These are phyloP conservation scores for Solanum bulbocastanum DNA, from an alignment of 257 asterid species.

Conservation along the genomic window DNA sequence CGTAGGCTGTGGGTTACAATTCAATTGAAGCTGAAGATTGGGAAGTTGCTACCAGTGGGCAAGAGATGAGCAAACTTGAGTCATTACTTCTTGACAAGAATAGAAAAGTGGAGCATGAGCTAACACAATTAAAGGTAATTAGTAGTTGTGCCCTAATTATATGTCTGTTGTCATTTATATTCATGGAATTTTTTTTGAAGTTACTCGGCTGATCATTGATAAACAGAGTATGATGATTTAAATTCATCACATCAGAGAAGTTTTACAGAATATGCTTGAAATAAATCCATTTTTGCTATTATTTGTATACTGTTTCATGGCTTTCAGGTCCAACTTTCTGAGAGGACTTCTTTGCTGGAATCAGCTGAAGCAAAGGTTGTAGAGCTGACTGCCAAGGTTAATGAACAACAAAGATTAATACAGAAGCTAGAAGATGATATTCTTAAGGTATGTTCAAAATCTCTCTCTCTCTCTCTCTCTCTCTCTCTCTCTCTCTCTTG, in stretches of 20 bases:
- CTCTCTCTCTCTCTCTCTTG: background rate
- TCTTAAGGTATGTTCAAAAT: slow-evolving; percentile 43
- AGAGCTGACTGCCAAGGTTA: slow-evolving; percentile 57
- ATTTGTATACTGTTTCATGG: background rate
- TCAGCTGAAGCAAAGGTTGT: slow-evolving; percentile 60
- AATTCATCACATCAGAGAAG: background rate
- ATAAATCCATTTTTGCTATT: background rate
- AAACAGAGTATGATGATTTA: background rate
- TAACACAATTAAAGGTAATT: slow-evolving; percentile 80
- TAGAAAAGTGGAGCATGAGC: slow-evolving; percentile 97
- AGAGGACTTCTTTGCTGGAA: slow-evolving; percentile 71
- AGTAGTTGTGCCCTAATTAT: background rate
- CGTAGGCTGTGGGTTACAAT: slow-evolving; percentile 98
- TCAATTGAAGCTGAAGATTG: slow-evolving; percentile 99
- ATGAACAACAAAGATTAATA: slow-evolving; percentile 79
- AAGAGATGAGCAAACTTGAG: slow-evolving; percentile 98
- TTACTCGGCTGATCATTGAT: background rate
- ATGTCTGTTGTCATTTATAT: background rate
- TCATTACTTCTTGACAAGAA: slow-evolving; percentile 92
- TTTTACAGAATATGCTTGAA: background rate
- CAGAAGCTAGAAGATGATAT: slow-evolving; percentile 98
- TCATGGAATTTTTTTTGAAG: background rate
- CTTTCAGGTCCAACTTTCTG: slow-evolving; percentile 75
- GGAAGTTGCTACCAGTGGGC: slow-evolving; percentile 97
- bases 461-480: background rate